Evolutionary conservation across 108 stramenopile genomes (phyloP).

Genomic region (Pelagomonas calceolata): DNA sequence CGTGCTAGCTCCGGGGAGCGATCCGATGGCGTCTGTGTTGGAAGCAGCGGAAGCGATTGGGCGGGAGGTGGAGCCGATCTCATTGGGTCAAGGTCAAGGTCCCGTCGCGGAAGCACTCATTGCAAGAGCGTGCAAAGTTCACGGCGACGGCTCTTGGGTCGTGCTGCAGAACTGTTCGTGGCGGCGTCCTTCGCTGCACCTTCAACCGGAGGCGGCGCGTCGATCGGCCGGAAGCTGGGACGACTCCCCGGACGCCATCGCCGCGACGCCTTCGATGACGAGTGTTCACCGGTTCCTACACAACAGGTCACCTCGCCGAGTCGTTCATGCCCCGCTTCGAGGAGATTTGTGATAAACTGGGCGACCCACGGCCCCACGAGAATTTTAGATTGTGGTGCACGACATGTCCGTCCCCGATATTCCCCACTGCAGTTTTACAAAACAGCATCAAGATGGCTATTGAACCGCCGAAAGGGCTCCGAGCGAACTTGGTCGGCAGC

Average conservation of each 20-base stretch:
- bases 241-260: no score
- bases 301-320: slow-evolving; percentile 41
- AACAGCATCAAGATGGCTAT: slow-evolving; percentile 62
- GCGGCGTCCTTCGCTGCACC: no score
- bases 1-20: slow-evolving; percentile 46
- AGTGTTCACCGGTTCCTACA: no score
- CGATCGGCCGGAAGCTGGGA: no score
- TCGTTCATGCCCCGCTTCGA: slow-evolving; percentile 52
- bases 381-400: slow-evolving; percentile 55
- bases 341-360: slow-evolving; percentile 26
- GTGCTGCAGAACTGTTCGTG: slow-evolving; percentile 39
- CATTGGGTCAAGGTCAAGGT: slow-evolving; percentile 54
- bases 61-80: slow-evolving; percentile 14
- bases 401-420: slow-evolving; percentile 44
- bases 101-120: slow-evolving; percentile 35
- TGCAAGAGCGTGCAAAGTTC: slow-evolving; percentile 26
- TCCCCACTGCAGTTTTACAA: slow-evolving; percentile 52
- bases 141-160: slow-evolving; percentile 50
- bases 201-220: no score
- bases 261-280: no score
- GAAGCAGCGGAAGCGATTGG: slow-evolving; percentile 15
- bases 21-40: slow-evolving; percentile 46
- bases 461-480: slow-evolving; percentile 53
- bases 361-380: slow-evolving; percentile 28
- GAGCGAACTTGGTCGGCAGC: slow-evolving; percentile 41